A percentile compares a stretch with the other conserved stretches of the same genome.
phyloP scores from a whole-genome alignment of 2,329 filamentous ascomycete genomes.

The Scleromitrula shiraiana region DNA sequence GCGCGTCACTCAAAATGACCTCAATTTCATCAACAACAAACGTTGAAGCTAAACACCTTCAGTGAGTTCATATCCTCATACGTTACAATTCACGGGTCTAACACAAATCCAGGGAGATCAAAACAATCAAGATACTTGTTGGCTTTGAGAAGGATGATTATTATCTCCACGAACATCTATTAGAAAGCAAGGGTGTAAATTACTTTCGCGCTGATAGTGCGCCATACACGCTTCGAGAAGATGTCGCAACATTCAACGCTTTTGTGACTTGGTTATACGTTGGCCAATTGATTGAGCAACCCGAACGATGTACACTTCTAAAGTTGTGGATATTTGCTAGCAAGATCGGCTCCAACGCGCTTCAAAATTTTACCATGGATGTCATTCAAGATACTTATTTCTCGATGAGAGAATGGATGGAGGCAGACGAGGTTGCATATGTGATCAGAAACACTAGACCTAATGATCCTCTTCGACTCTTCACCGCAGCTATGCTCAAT shows the following conservation, averaged over 20 bases:
- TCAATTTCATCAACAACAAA: too few species aligned
- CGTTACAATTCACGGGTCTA: too few species aligned
- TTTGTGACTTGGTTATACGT: not conserved
- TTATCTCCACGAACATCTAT: not conserved
- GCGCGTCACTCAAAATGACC: too few species aligned
- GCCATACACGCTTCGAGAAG: not conserved
- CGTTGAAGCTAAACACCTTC: too few species aligned
- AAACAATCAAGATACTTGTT: not conserved
- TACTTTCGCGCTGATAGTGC: not conserved
- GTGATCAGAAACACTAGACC: not conserved
- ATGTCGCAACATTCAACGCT: not conserved
- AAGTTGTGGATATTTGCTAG: not conserved
- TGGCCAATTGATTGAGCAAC: not conserved
- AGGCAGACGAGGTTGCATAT: not conserved
- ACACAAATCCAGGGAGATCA: too few species aligned
- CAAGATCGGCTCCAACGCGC: not conserved
- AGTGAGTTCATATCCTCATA: too few species aligned
- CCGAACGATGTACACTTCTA: not conserved
- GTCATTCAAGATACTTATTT: not conserved
- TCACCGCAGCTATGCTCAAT: not conserved
- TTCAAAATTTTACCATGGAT: not conserved
- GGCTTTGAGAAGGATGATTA: not conserved
- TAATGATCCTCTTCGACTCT: not conserved
- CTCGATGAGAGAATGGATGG: not conserved
- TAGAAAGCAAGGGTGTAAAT: not conserved